These are phyloP conservation scores for Coccomyxa subellipsoidea DNA, from an alignment of 163 green algal genomes.

Conservation along the genomic window DNA sequence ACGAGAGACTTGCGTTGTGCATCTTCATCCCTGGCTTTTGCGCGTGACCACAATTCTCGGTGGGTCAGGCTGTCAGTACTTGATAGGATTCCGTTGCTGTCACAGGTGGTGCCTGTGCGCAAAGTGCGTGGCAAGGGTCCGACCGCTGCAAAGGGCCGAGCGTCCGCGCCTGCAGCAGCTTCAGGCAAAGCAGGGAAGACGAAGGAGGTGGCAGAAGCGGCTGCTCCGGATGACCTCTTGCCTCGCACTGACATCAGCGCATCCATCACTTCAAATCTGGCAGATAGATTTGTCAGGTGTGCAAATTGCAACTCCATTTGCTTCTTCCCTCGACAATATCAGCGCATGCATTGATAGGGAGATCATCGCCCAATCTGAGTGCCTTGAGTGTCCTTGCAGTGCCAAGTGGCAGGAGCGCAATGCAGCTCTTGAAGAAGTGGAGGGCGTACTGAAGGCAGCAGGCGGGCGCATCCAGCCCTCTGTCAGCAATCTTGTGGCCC, in stretches of 20 bases:
- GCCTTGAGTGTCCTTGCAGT: slow-evolving; percentile 33
- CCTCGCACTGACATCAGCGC: slow-evolving; percentile 70
- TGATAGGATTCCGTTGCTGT: no score
- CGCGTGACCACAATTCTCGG: no score
- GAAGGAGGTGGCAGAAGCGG: background rate
- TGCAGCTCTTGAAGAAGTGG: slow-evolving; percentile 74
- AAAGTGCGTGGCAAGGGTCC: background rate
- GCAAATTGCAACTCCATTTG: background rate
- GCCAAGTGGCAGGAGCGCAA: slow-evolving; percentile 92
- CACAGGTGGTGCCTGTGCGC: background rate
- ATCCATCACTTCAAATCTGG: slow-evolving; percentile 59
- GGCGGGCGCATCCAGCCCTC: slow-evolving; percentile 70
- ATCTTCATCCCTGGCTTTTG: no score
- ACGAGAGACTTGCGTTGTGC: no score
- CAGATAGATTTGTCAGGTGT: slow-evolving; percentile 45
- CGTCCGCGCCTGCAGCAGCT: background rate
- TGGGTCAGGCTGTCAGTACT: no score
- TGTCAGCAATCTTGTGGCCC: slow-evolving; percentile 77
- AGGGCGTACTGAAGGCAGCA: slow-evolving; percentile 64
- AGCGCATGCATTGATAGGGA: no score
- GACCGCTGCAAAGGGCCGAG: background rate
- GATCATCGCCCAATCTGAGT: background rate
- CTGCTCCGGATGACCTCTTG: slow-evolving; percentile 56
- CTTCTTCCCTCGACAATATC: no score
- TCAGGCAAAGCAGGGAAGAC: background rate